Evolutionary conservation across 1,284 basidiomycete species (phyloP).

Genomic region (Singerocomus rubriflavus): DNA sequence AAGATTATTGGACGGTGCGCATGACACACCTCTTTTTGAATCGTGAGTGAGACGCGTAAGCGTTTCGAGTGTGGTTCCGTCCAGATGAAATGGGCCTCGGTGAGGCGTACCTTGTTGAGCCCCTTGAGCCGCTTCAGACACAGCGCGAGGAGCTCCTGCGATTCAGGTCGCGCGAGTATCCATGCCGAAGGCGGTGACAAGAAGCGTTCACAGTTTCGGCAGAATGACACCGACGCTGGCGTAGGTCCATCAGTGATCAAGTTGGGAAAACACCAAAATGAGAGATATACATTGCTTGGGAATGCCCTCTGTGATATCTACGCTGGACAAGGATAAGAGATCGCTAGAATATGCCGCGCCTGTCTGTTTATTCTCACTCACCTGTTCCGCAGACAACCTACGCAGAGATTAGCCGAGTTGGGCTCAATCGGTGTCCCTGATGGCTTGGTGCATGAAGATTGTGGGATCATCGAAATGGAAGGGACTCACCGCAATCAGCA

Average conservation of each 20-base stretch:
- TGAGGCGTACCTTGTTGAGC: conserved; percentile 90
- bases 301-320: conserved; percentile 98
- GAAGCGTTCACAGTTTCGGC: conserved; percentile 95
- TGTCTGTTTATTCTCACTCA: conserved; percentile 33
- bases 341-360: conserved; percentile 4
- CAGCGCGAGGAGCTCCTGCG: conserved; percentile 86
- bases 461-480: neutral
- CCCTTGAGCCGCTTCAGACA: conserved; percentile 95
- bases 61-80: conserved; percentile 98
- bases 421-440: conserved; percentile 90
- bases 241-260: neutral
- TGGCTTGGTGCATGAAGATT: conserved; percentile 6
- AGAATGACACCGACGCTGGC: conserved; percentile 86
- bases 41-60: conserved; percentile 90
- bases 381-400: conserved; percentile 88
- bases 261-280: neutral
- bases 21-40: conserved; percentile 90
- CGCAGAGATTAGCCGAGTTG: conserved; percentile 95
- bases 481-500: conserved; percentile 70
- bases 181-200: conserved; percentile 89
- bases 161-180: conserved; percentile 87
- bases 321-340: conserved; percentile 40
- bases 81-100: conserved; percentile 99
- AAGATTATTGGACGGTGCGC: too few species aligned
- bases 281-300: conserved; percentile 81